Evolutionary conservation across 208 protist species (phyloP), one percentile per base, ranked within the genome.

Genomic region (Leishmania lainsoni): DNA sequence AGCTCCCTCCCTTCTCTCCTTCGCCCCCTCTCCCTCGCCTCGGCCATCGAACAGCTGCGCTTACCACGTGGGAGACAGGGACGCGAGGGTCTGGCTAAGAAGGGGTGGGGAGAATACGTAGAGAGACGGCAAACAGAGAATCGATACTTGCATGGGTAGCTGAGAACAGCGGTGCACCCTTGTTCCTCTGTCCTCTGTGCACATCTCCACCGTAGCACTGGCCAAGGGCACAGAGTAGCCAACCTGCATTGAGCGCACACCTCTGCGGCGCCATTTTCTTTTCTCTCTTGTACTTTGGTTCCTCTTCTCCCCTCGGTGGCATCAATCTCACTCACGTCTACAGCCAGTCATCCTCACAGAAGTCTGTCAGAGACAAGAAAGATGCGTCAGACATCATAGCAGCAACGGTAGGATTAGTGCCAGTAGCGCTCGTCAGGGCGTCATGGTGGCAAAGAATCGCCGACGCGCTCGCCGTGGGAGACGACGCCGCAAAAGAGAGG

Each of bases 261-360:
- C 0, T 52, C 48, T 48, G 45, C 5, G 0, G 17, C 20, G 20
- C 17, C 22, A 17, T 16, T 51, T 51, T 54, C 69, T 65, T 8
- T 32, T n/a, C 59, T n/a, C 20, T 42, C 29, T 68, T 68, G 9
- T 6, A 20, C 22, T 16, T 20, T 51, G 45, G 45, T 3, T 32
- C 45, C 69, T 48, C 49, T 22, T 76, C 72, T 26, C 14, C 14
- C 51, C n/a, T 29, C 72, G 72, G 20, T 39, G 51, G 39, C 54
- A 49, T 9, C 14, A 49, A 10, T 3, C 42, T 10, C 32, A n/a
- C 78, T 77, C 86, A 70, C 56, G 16, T 17, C 45, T 83, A 49
- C 32, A 91, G 76, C 90, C 90, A 91, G 54, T 92, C 90, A 26
- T 89, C 85, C 65, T 84, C 86, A 70, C 88, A 81, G 71, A 93